These are phyloP conservation scores for Candida vartiovaarae DNA, from an alignment of 805 yeast species.

Conservation along the genomic window DNA sequence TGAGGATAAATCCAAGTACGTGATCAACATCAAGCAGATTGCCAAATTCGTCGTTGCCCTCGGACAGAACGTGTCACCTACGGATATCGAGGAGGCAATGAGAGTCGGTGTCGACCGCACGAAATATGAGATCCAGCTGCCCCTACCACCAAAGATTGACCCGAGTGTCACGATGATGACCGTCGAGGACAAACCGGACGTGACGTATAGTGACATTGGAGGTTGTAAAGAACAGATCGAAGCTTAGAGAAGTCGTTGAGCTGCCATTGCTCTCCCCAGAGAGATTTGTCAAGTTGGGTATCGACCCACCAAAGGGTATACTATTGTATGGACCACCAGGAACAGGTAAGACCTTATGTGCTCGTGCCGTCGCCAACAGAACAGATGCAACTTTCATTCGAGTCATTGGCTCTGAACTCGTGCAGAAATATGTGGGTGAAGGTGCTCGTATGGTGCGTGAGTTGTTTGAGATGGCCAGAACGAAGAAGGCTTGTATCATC, in stretches of 20 bases:
- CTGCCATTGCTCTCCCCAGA: conserved; percentile 92
- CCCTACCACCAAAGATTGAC: conserved; percentile 96
- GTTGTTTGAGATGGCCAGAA: conserved; percentile 97
- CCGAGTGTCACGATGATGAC: conserved; percentile 99
- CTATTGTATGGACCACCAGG: conserved; percentile 97
- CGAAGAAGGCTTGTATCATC: conserved; percentile 95
- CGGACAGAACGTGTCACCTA: conserved; percentile 96
- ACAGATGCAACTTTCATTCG: conserved; percentile 98
- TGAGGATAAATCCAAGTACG: conserved; percentile 84
- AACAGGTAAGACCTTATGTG: conserved; percentile 97
- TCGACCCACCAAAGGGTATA: conserved; percentile 98
- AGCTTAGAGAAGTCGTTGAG: conserved; percentile 92
- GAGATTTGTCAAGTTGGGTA: conserved; percentile 92
- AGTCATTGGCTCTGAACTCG: conserved; percentile 97
- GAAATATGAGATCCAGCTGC: conserved; percentile 93
- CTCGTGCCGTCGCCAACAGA: conserved; percentile 98
- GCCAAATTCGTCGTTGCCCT: conserved; percentile 96
- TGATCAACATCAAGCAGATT: conserved; percentile 93
- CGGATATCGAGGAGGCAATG: conserved; percentile 99
- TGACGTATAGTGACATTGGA: conserved; percentile 96
- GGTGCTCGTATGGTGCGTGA: conserved; percentile 99
- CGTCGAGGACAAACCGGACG: conserved; percentile 98
- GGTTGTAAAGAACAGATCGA: conserved; percentile 99
- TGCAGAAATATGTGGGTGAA: conserved; percentile 98
- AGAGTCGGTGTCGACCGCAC: conserved; percentile 98